phyloP scores from a whole-genome alignment of 805 yeast species.

The Pichia thaimueangensis region DNA sequence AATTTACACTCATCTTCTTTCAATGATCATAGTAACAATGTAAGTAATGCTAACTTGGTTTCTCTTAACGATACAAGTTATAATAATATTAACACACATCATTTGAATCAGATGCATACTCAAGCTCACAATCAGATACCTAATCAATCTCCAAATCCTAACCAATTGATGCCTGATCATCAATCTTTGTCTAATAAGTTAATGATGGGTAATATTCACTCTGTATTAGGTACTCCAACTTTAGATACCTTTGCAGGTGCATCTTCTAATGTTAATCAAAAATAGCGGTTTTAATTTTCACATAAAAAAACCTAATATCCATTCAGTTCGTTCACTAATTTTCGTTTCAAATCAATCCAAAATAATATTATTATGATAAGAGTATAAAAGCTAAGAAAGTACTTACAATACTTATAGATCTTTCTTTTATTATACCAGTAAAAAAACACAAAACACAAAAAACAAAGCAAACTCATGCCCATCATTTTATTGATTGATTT shows the following conservation, averaged over 20 bases:
- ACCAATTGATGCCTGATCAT: constrained; percentile 12
- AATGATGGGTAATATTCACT: constrained; percentile 58
- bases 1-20: constrained; percentile 15
- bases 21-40: constrained; percentile 9
- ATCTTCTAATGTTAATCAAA: constrained; percentile 24
- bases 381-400: no score
- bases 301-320: no score
- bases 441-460: no score
- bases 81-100: background rate
- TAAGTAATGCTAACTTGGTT: constrained; percentile 11
- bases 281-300: constrained; percentile 7
- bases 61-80: constrained; percentile 11
- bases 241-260: constrained; percentile 40
- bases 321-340: no score
- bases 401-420: no score
- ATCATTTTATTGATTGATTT: no score
- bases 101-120: background rate
- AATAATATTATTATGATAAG: no score
- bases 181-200: constrained; percentile 38
- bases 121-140: background rate
- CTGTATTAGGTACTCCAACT: constrained; percentile 56
- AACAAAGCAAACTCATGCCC: no score
- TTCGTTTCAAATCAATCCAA: no score
- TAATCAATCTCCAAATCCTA: background rate
- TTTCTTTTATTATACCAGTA: no score